These are phyloP conservation scores for Pichia heedii DNA, from an alignment of 805 yeast genomes.

Conservation along the genomic window DNA sequence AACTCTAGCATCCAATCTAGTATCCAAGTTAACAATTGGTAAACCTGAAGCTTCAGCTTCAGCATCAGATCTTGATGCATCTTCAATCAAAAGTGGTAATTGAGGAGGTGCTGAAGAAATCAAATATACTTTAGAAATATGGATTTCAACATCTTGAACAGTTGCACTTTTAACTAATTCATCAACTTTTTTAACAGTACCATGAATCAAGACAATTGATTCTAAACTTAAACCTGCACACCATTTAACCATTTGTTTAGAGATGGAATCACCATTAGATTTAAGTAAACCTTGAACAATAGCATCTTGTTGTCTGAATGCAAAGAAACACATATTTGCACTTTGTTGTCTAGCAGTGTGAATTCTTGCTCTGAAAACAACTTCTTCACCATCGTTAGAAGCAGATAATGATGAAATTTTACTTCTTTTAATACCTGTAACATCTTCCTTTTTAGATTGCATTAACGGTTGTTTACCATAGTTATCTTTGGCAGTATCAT, in stretches of 20 bases:
- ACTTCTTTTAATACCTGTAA: constrained; percentile 58
- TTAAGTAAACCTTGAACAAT: constrained; percentile 79
- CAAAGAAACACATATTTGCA: constrained; percentile 84
- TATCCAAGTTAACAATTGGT: constrained; percentile 93
- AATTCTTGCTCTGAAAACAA: constrained; percentile 86
- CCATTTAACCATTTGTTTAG: constrained; percentile 97
- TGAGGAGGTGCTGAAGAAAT: constrained; percentile 86
- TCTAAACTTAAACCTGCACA: constrained; percentile 78
- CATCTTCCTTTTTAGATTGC: constrained; percentile 47
- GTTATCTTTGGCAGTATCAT: constrained; percentile 77
- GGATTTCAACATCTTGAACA: constrained; percentile 82
- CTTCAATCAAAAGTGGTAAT: constrained; percentile 91
- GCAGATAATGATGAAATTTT: constrained; percentile 48
- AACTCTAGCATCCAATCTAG: constrained; percentile 90
- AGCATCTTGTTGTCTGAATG: constrained; percentile 83
- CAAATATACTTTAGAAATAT: constrained; percentile 61
- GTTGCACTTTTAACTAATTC: constrained; percentile 88
- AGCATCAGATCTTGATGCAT: constrained; percentile 89
- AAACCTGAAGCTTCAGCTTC: constrained; percentile 87
- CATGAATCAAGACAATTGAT: constrained; percentile 85
- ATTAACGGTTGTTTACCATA: constrained; percentile 87
- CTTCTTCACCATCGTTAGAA: constrained; percentile 62
- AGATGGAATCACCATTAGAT: constrained; percentile 58
- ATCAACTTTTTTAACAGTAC: constrained; percentile 72
- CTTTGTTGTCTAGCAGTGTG: constrained; percentile 94